Base-by-base conservation (phyloP, 441 rosid species). In the Adansonia rubrostipa region DNA sequence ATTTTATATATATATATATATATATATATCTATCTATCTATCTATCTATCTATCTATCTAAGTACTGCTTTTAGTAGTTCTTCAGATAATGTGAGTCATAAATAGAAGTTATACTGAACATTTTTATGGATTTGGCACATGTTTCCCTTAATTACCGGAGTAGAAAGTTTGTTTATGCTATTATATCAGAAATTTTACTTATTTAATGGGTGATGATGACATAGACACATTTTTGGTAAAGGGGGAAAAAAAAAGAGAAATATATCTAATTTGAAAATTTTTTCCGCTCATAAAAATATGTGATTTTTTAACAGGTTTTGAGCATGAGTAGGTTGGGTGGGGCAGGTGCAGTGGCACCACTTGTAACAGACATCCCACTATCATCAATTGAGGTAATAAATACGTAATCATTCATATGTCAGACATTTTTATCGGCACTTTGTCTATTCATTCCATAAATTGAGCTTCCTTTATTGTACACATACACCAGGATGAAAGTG, bases 311-410 rank as follows among this genome's bases (percentile, higher is more conserved):
- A 77, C 88, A 97, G 99, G 98, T 97, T 77, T 85, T 93, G 78
- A 97, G 98, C 90, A 97, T 97, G 97, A 94, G 99, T 85, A 89
- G 98, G 84, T 84, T 95, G 88, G 99, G 99, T 13, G 98, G 88
- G 76, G 96, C 99, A 74, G 98, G 98, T 67, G 99, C 99, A 0
- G 99, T 97, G 77, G 99, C 98, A 63, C 99, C 98, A 79, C 98
- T 97, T 71, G 99, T 97, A 73, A 91, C 97, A 15, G 97, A 95
- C 80, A 87, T 92, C 79, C 99, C 99, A 77, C 85, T 93, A 72
- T 88, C 97, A 74, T 91, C 98, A 73, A 87, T 93, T 60, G 97
- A 97, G 97, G 99, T 95, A 88, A 78, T 80, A 79, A 69, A 73
- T 13, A 47, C 72, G 57, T 28, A 13, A 61, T 44, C 5, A 53